Conservation (phyloP, 2,329 filamentous ascomycete genomes). For the Chaetomiaceae sp. region DNA sequence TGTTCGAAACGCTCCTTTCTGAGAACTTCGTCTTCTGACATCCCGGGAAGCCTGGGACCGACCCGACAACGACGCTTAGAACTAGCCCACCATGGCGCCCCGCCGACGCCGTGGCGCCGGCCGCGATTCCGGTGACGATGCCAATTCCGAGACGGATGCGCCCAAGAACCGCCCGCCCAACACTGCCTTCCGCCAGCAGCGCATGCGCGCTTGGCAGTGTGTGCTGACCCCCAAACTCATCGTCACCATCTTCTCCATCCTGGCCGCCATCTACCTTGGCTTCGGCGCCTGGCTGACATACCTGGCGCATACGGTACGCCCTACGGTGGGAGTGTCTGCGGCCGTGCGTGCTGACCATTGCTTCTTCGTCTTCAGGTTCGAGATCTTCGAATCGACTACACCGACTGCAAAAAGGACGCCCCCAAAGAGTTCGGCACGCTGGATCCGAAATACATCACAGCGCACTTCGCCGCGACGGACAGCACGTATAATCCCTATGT, state of each 20-base stretch:
- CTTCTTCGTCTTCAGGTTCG: constrained; percentile 60
- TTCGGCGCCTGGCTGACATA: constrained; percentile 27
- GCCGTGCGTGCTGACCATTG: constrained; percentile 9
- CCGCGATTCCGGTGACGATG: constrained; percentile 22
- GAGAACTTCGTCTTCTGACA: constrained; percentile 9
- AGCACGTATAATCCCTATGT: constrained; percentile 22
- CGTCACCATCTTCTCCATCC: constrained; percentile 28
- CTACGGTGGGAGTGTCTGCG: not conserved
- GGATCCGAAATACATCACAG: constrained; percentile 52
- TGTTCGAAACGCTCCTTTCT: constrained; percentile 19
- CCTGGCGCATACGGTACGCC: constrained; percentile 24
- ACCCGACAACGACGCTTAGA: constrained; percentile 10
- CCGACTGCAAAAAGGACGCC: constrained; percentile 62
- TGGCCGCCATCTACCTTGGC: constrained; percentile 28
- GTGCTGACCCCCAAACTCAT: constrained; percentile 45
- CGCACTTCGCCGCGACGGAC: constrained; percentile 64
- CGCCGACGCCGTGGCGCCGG: constrained; percentile 27
- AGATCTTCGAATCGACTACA: constrained; percentile 89
- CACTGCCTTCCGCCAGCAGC: constrained; percentile 94
- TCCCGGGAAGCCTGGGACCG: constrained; percentile 4
- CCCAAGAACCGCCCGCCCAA: constrained; percentile 39
- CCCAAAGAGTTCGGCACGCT: constrained; percentile 48
- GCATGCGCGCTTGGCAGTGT: constrained; percentile 97
- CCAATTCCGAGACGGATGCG: constrained; percentile 20
- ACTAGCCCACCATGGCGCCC: constrained; percentile 24